A percentile compares a stretch with the other conserved stretches of the same genome.
Evolutionary conservation across 495 filamentous ascomycete genomes (phyloP).

Genomic region (Xylaria longipes): DNA sequence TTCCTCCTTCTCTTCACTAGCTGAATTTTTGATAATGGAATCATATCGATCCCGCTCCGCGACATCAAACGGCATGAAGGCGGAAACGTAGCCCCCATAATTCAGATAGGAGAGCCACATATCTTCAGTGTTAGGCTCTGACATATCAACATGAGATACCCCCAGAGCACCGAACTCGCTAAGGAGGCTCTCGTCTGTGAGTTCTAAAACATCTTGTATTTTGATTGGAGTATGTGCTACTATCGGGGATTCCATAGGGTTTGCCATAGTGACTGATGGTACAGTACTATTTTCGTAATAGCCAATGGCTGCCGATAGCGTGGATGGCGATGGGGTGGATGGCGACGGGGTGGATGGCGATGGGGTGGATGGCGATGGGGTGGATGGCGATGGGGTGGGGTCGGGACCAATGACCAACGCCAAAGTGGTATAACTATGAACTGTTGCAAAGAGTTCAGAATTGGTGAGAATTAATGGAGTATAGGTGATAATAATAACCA

Average conservation of each 20-base stretch:
- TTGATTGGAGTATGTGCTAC: no score
- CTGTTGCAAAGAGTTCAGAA: neutral
- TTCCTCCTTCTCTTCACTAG: neutral
- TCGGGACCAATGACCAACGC: neutral
- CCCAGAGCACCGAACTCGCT: neutral
- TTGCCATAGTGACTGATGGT: neutral
- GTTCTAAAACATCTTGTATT: neutral
- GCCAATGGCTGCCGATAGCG: neutral
- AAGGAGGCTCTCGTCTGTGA: neutral
- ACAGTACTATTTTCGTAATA: neutral
- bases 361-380: neutral
- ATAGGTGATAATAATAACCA: no score
- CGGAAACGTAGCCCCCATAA: neutral
- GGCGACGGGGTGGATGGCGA: no score
- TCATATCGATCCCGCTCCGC: neutral
- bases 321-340: neutral
- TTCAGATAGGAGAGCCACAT: neutral
- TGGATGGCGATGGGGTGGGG: neutral
- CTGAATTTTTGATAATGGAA: neutral
- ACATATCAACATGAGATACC: neutral
- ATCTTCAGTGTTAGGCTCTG: neutral
- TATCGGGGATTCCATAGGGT: no score
- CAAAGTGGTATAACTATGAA: neutral
- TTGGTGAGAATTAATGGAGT: neutral
- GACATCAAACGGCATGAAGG: neutral